phyloP scores from a whole-genome alignment of 108 stramenopile species.

The Cyclostephanos invisitatus region DNA sequence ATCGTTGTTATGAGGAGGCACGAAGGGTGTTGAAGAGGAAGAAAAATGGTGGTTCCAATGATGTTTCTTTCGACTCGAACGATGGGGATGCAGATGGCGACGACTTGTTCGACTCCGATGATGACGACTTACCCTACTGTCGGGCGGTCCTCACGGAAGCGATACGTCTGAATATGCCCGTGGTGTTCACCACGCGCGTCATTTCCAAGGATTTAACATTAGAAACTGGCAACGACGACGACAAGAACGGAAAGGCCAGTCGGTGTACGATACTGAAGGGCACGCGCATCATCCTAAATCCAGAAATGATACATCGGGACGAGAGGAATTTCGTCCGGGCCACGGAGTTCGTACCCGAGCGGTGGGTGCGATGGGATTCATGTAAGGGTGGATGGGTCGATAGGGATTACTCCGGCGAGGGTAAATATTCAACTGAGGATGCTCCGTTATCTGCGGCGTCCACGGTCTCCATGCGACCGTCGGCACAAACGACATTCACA shows the following conservation, averaged over 20 bases:
- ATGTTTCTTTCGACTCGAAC: neutral
- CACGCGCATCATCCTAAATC: constrained; percentile 42
- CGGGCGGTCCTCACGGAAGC: constrained; percentile 53
- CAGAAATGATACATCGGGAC: constrained; percentile 48
- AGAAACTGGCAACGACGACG: constrained; percentile 28
- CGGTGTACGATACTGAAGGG: constrained; percentile 30
- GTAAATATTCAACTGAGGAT: neutral
- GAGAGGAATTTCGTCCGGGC: constrained; percentile 46
- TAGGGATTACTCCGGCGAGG: constrained; percentile 22
- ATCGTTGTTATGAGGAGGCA: constrained; percentile 23
- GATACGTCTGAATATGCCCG: constrained; percentile 48
- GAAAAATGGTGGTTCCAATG: neutral
- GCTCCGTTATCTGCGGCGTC: neutral
- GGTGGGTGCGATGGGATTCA: constrained; percentile 47
- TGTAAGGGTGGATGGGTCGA: constrained; percentile 31
- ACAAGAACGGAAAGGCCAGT: constrained; percentile 13
- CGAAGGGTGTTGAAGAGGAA: constrained; percentile 10
- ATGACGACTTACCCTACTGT: constrained; percentile 44
- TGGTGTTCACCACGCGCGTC: constrained; percentile 40
- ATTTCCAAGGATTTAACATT: constrained; percentile 29
- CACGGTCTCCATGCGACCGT: constrained; percentile 1
- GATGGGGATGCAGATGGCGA: constrained; percentile 13
- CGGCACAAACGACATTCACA: too few relatives aligned
- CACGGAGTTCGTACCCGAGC: constrained; percentile 55
- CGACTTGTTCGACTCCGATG: constrained; percentile 18